Evolutionary conservation across 352 stramenopile species (phyloP), one percentile per base, ranked within the genome.

Genomic region (Globisporangium lucens): DNA sequence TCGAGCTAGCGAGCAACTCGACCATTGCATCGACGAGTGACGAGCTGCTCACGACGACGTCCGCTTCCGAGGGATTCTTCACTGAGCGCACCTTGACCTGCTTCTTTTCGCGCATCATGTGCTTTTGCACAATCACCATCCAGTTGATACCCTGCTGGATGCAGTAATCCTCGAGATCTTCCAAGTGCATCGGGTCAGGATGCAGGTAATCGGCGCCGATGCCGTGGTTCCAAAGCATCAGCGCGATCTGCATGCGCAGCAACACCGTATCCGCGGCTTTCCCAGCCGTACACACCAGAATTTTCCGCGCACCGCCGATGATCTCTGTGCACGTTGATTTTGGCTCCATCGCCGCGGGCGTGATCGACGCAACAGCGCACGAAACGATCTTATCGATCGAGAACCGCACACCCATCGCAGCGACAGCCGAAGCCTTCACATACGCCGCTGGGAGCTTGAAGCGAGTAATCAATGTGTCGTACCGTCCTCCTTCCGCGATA

Each of bases 81-180:
- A 95, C 83, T 2, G 78, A 70, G 0, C 87, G 85, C 27, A 95
- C 81, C 65, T 94, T 94, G 51, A 96, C 82, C 47, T 93, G 85
- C 47, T 93, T 87, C 74, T 94, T 96, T 52, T 94, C 87, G 52
- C 74, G 72, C 68, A 94, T 87, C 75, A 93, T 70, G 66, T 95
- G 87, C 35, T 88, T 93, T 67, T 91, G 86, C 8, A 96, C 85
- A 52, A 96, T 89, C 12, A 96, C 77, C 87, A 96, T 96, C 76
- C 82, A 94, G 47, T 87, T 77, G 15, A 93, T 85, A 38, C 78
- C 80, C 51, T 91, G 80, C 61, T 90, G 82, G 2, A 83, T 75
- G 53, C 87, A 95, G 49, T 94, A 93, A 38, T 91, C 85, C 66
- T 96, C 89, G 9, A 96, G 61, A 61, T 95, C 85, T 71, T 95